A percentile compares a stretch with the other conserved stretches of the same genome.
Conservation (phyloP, 1,284 basidiomycete species). For the Fomitopsis palustris region DNA sequence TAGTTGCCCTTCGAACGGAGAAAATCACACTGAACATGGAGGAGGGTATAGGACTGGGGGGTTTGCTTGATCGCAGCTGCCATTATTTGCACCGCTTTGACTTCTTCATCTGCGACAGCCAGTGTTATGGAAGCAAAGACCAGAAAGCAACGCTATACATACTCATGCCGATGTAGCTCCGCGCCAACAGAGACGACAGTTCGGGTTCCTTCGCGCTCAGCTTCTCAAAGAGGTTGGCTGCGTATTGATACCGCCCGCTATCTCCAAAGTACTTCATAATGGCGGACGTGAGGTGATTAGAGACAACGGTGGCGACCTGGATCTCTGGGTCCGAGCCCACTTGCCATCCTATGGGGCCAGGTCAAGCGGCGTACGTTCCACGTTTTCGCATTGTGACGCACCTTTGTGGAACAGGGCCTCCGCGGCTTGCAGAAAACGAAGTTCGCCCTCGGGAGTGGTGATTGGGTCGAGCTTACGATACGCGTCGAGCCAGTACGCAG, state of each 20-base stretch:
- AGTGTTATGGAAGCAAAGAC: background rate
- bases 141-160: slow-evolving; percentile 30
- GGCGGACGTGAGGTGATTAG: slow-evolving; percentile 93
- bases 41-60: slow-evolving; percentile 90
- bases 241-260: slow-evolving; percentile 82
- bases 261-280: slow-evolving; percentile 98
- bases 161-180: slow-evolving; percentile 98
- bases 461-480: slow-evolving; percentile 97
- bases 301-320: slow-evolving; percentile 96
- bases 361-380: background rate
- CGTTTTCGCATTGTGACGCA: slow-evolving; percentile 25
- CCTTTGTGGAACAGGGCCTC: slow-evolving; percentile 92
- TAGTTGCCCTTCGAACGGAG: slow-evolving; percentile 79
- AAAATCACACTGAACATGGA: slow-evolving; percentile 95
- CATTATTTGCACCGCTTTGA: slow-evolving; percentile 96
- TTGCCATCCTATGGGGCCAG: slow-evolving; percentile 79
- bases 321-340: slow-evolving; percentile 98
- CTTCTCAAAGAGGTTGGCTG: slow-evolving; percentile 95
- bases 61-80: slow-evolving; percentile 79
- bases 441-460: slow-evolving; percentile 83
- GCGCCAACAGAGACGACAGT: slow-evolving; percentile 84
- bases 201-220: slow-evolving; percentile 85
- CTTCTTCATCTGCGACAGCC: slow-evolving; percentile 83
- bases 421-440: slow-evolving; percentile 88
- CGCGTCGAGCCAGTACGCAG: slow-evolving; percentile 87